Evolutionary conservation across 2,329 filamentous ascomycete species (phyloP), one percentile per base, ranked within the genome.

Genomic region (Pestalotiopsis fici): DNA sequence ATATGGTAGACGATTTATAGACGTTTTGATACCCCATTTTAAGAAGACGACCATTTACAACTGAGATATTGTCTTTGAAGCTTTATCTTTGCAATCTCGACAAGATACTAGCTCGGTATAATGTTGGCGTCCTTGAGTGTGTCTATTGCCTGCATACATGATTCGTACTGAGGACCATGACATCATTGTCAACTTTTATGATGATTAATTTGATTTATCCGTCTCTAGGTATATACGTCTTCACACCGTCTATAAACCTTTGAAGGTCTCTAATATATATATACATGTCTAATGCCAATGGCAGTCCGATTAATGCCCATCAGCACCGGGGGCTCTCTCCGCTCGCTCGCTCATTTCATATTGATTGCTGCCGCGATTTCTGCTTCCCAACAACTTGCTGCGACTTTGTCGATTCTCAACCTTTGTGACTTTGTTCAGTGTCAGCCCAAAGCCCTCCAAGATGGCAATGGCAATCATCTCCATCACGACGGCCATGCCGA

Each of bases 401-500:
- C 60, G 60, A 43, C 23, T 31, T 27, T n/a, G n/a, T n/a, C 23
- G 7, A 35, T 25, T 12, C 25, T 47, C 54, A 37, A 11, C 55
- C 59, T 72, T 72, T 3, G 72, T 67, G 5, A 71, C 54, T 37
- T 76, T 76, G 25, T 74, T 70, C 59, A 85, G 71, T 2, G 77
- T 82, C 63, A 84, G 69, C 0, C 83, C 83, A 11, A 83, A 69
- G 2, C 65, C 69, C 67, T 83, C 78, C 54, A 82, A 82, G 47
- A 84, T 77, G 4, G 79, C 57, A 2, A 86, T 79, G 23, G 85
- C 78, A 7, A 81, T 72, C 50, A 87, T 79, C 74, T 89, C 86
- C 77, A 85, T 83, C 27, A 87, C 67, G 6, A 86, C 76, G 4
- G 81, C 78, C 80, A 87, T 83, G 54, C 82, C 80, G 7, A 86